A percentile compares a stretch with the other conserved stretches of the same genome.
These are phyloP conservation scores for Pestalotiopsis sp. DNA, from an alignment of 2,329 filamentous ascomycete species.

Conservation along the genomic window DNA sequence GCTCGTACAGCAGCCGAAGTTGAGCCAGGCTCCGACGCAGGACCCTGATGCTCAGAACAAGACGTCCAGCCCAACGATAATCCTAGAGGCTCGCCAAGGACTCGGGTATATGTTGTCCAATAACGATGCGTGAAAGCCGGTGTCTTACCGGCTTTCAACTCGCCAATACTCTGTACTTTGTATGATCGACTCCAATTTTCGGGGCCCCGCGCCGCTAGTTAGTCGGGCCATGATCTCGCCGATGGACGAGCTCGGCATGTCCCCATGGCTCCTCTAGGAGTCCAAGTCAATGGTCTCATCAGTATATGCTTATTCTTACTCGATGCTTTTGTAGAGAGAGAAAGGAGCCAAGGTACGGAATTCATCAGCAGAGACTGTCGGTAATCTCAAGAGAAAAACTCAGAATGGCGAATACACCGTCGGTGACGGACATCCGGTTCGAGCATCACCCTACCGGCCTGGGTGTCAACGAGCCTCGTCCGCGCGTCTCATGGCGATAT, in stretches of 20 bases:
- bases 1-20: neutral
- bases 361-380: neutral
- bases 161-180: neutral
- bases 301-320: neutral
- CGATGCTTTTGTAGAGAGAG: neutral
- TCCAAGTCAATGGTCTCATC: neutral
- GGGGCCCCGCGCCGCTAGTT: neutral
- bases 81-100: neutral
- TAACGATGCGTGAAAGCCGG: neutral
- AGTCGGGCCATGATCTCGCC: neutral
- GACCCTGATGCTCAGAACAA: neutral
- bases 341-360: neutral
- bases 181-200: neutral
- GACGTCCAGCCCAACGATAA: no score
- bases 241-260: neutral
- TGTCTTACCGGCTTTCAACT: neutral
- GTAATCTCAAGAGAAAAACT: neutral
- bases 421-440: constrained; percentile 4
- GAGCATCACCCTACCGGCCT: constrained; percentile 9
- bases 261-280: neutral
- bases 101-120: neutral
- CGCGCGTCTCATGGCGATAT: constrained; percentile 8
- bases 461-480: neutral
- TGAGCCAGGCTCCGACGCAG: neutral
- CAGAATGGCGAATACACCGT: neutral